phyloP scores from a whole-genome alignment of 106 monocot species.

The Agapanthus africanus region DNA sequence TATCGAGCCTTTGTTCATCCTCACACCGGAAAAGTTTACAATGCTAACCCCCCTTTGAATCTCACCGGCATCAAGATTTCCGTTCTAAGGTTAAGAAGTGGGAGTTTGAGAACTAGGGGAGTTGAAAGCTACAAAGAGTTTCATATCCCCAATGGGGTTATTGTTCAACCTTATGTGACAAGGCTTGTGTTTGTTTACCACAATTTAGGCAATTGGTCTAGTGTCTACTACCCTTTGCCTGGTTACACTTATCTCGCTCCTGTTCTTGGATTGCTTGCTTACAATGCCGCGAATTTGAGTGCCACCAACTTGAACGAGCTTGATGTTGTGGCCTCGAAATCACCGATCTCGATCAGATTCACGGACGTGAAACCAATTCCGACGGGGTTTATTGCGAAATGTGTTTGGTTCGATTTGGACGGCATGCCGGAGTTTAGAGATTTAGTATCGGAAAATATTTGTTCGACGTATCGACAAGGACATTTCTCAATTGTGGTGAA shows the following conservation, averaged over 20 bases:
- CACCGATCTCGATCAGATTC: slow-evolving; percentile 60
- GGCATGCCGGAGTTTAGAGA: slow-evolving; percentile 41
- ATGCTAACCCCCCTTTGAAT: slow-evolving; percentile 40
- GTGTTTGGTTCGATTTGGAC: slow-evolving; percentile 61
- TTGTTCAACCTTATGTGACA: slow-evolving; percentile 48
- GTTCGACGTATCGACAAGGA: slow-evolving; percentile 44
- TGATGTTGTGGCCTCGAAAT: slow-evolving; percentile 29
- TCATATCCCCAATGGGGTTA: slow-evolving; percentile 51
- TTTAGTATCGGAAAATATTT: slow-evolving; percentile 33
- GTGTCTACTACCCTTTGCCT: slow-evolving; percentile 44
- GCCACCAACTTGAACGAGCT: slow-evolving; percentile 44
- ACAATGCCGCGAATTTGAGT: slow-evolving; percentile 58
- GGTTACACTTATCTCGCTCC: slow-evolving; percentile 63
- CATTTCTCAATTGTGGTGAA: slow-evolving; percentile 74
- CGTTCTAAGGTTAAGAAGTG: slow-evolving; percentile 58
- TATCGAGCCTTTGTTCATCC: slow-evolving; percentile 56
- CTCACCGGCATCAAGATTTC: slow-evolving; percentile 57
- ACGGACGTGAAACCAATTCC: slow-evolving; percentile 13
- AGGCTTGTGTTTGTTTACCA: slow-evolving; percentile 87
- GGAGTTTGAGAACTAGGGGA: slow-evolving; percentile 64
- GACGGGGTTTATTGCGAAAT: slow-evolving; percentile 21
- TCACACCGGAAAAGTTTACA: slow-evolving; percentile 54
- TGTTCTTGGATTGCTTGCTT: slow-evolving; percentile 70
- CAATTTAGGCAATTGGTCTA: slow-evolving; percentile 72
- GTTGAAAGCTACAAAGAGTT: slow-evolving; percentile 53